Conservation (phyloP, 805 yeast species). For the Huiozyma naganishii region DNA sequence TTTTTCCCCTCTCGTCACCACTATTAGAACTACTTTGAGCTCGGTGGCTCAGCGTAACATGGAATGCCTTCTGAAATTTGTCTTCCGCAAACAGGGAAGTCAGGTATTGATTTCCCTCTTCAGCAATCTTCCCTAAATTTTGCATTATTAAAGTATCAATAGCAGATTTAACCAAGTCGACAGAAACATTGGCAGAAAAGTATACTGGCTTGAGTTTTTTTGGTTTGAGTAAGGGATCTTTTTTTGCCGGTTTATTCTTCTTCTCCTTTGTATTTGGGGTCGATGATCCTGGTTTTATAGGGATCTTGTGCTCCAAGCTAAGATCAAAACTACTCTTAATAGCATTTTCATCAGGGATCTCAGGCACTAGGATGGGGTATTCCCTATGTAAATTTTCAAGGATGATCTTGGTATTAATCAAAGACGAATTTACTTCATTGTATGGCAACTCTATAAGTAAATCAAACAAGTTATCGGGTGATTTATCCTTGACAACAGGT, state of each 20-base stretch:
- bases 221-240: neutral
- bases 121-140: neutral
- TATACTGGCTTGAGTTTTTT: constrained; percentile 30
- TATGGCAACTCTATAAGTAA: constrained; percentile 47
- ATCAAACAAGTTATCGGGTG: constrained; percentile 65
- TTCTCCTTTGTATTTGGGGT: constrained; percentile 13
- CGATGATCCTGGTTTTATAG: constrained; percentile 5
- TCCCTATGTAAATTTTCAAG: constrained; percentile 29
- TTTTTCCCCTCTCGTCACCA: constrained; percentile 18
- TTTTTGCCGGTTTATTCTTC: neutral
- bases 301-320: constrained; percentile 49
- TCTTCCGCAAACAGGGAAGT: constrained; percentile 5
- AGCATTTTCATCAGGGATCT: constrained; percentile 32
- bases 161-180: constrained; percentile 7
- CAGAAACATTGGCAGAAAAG: constrained; percentile 26
- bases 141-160: neutral
- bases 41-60: constrained; percentile 55
- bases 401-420: constrained; percentile 38
- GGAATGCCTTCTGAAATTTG: constrained; percentile 46
- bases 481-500: constrained; percentile 33
- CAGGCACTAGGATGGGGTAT: constrained; percentile 36
- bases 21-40: constrained; percentile 18
- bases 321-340: constrained; percentile 37
- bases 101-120: neutral
- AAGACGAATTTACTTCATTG: constrained; percentile 32